Base-by-base conservation (phyloP, 1,284 basidiomycete genomes). In the Trichosporon sp. region DNA sequence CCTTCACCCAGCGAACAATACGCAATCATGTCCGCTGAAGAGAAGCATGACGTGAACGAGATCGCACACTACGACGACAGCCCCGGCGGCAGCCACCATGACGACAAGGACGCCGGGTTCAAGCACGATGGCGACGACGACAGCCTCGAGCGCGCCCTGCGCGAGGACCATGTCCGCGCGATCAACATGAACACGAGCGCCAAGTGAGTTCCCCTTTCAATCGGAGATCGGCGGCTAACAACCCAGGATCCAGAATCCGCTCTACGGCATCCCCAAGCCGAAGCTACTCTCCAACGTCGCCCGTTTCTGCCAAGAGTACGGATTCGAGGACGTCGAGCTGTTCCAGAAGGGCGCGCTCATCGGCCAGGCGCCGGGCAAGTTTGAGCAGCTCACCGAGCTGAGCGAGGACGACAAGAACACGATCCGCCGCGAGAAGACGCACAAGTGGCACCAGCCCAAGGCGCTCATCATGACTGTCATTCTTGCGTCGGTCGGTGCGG, bases 261-360 rank as follows among this genome's bases (percentile, higher is more conserved):
- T 79, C n/a, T 68, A 65, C n/a, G 77, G 77, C 35, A 63, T 79
- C 16, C 70, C 73, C 14, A 75, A 76, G 68, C 67, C 70, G 1
- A 65, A 88, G 75, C 85, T 91, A 59, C 85, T 88, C 78, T 77
- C 83, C 5, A 87, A 89, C 71, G 90, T 87, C 16, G 87, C 87
- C 69, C 76, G 79, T 2, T 91, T 91, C 78, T 88, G 89, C 14
- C 80, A 84, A 66, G 80, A 86, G 61, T 84, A 89, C 32, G 78
- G 74, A 14, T 79, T 79, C 46, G 71, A 72, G 16, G 75, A 78
- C 46, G 48, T 54, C 19, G 77, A 86, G 2, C 82, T 86, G 43
- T 86, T 90, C 74, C 80, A 85, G 76, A 89, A 90, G 78, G 90
- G 88, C 21, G 90, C 90, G 0, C 84, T 91, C 46, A 81, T 91